Evolutionary conservation across 2,329 filamentous ascomycete species (phyloP), one percentile per base, ranked within the genome.

Genomic region (Mycosphaerella arachidis): DNA sequence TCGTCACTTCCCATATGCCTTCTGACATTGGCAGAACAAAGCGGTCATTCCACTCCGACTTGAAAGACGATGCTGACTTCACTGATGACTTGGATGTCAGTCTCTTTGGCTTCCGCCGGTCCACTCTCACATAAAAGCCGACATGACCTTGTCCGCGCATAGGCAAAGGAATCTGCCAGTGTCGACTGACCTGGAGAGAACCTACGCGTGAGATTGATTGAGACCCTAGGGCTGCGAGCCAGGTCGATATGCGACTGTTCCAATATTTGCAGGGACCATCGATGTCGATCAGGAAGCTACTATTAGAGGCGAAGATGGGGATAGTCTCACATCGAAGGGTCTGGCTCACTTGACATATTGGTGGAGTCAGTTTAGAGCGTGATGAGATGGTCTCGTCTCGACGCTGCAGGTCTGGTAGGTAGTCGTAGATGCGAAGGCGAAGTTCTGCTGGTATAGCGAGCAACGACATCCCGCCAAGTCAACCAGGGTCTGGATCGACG

Each of bases 41-140:
- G 29, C 55, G 57, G 16, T 57, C 45, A 6, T 59, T 53, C 58
- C 62, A 64, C 24, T 57, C 55, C 9, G 33, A 30, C 2, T 56
- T 58, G 33, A 59, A 57, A n/a, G 56, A 61, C 9, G 55, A 50
- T 16, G 55, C 57, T 18, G 58, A 57, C 4, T 48, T 51, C 29
- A 37, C 30, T 5, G 54, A 31, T 0, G 58, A 48, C 31, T 45
- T 48, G 3, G 50, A 58, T 1, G 50, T 31, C 5, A 58, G 40
- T 35, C 50, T 50, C 12, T 59, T 55, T 6, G 43, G 48, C 24
- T 40, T 56, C n/a, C 48, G 50, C 40, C 61, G 48, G 24, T 66
- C 64, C 4, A 70, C 33, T 12, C 61, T 61, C 0, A 71, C 24
- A 48, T 71, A 70, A 55, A 71, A 71, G 6, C 68, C 69, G 0